Percentiles rank a stretch among this genome's conserved stretches.
Evolutionary conservation across 2,329 filamentous ascomycete genomes (phyloP).

Genomic region (Byssothecium circinans): DNA sequence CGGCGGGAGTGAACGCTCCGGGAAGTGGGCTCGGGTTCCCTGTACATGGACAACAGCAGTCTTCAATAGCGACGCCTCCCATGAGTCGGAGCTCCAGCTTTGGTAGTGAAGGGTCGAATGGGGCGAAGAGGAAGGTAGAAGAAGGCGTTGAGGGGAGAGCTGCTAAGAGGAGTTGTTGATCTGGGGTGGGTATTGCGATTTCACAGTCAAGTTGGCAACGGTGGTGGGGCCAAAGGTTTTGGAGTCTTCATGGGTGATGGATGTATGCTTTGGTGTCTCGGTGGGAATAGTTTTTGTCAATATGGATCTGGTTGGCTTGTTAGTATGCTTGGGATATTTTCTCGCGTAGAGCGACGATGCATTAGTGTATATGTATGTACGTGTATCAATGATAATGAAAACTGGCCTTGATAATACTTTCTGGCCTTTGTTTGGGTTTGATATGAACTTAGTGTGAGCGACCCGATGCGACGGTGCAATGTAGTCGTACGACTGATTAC

Average conservation of each 20-base stretch:
- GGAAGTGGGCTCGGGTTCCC: constrained; percentile 1
- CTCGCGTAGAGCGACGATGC: background rate
- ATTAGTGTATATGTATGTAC: background rate
- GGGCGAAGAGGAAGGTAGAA: constrained; percentile 30
- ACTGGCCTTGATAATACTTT: background rate
- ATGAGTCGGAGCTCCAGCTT: constrained; percentile 34
- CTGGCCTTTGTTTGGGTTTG: background rate
- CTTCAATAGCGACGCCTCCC: constrained; percentile 25
- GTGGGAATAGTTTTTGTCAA: background rate
- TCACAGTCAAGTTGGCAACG: background rate
- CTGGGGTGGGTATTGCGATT: background rate
- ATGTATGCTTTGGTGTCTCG: too few species aligned
- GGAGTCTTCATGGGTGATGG: too few species aligned
- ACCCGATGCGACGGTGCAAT: too few species aligned
- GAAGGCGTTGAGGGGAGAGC: constrained; percentile 14
- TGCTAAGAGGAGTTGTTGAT: constrained; percentile 25
- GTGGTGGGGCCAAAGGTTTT: background rate
- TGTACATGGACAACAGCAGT: constrained; percentile 11
- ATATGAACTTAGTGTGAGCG: too few species aligned
- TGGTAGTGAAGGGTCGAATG: constrained; percentile 18
- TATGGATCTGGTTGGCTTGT: background rate
- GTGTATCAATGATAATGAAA: background rate
- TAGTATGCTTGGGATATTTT: background rate
- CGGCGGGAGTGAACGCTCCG: background rate
- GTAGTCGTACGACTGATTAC: too few species aligned